A percentile compares a stretch with the other conserved stretches of the same genome.
phyloP scores from a whole-genome alignment of 176 grass and related monocot genomes.

The Zizania latifolia region DNA sequence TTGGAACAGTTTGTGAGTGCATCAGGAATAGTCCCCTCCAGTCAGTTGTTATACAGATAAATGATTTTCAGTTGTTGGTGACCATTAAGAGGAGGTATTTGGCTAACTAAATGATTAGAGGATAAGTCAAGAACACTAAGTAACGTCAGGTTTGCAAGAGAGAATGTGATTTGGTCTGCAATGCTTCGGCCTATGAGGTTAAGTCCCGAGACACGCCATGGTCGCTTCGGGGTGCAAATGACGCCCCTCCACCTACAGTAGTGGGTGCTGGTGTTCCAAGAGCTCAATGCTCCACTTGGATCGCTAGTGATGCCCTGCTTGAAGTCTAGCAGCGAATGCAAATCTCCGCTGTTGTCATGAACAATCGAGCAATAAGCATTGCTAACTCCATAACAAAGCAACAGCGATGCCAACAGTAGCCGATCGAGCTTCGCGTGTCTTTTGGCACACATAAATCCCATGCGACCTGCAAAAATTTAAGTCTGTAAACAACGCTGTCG shows the following conservation, averaged over 20 bases:
- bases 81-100: not conserved
- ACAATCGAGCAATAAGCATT: not conserved
- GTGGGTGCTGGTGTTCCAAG: not conserved
- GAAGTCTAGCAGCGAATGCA: not conserved
- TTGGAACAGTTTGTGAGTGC: not conserved
- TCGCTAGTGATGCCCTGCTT: not conserved
- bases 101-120: not conserved
- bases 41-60: fast-evolving
- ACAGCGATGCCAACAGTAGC: not conserved
- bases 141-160: not conserved
- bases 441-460: not conserved
- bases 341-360: not conserved
- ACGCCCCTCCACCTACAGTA: not conserved
- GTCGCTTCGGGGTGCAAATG: not conserved
- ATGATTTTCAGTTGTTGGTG: not conserved
- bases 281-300: not conserved
- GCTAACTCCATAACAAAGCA: not conserved
- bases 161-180: not conserved
- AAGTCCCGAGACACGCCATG: fast-evolving
- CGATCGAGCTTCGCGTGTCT: too few species aligned
- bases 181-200: not conserved
- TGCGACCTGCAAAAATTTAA: not conserved
- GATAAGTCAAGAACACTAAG: not conserved
- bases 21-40: not conserved
- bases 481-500: too few species aligned